Percentiles rank a stretch among this genome's conserved stretches.
Evolutionary conservation across 768 basidiomycete genomes (phyloP).

Genomic region (Agrocybe praecox): DNA sequence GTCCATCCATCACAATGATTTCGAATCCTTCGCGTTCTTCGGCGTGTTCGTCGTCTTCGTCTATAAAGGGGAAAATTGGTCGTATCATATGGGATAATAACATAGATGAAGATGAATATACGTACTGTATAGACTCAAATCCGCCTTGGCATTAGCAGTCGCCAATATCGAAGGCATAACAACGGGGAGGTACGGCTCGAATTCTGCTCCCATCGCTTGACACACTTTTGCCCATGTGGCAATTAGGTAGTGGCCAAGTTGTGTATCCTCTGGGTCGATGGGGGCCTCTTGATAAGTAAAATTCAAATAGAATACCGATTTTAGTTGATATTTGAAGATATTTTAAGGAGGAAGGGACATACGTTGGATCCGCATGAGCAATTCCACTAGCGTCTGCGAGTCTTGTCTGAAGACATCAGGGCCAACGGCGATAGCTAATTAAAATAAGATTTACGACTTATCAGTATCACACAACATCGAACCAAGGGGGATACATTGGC

Average conservation of each 20-base stretch:
- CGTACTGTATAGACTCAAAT: conserved; percentile 73
- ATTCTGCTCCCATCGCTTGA: conserved; percentile 82
- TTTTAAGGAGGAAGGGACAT: conserved; percentile 18
- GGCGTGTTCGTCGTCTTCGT: conserved; percentile 52
- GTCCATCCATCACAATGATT: conserved; percentile 76
- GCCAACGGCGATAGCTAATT: conserved; percentile 86
- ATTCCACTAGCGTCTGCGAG: conserved; percentile 67
- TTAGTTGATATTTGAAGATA: conserved; percentile 19
- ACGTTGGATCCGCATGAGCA: conserved; percentile 82
- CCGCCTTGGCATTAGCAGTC: conserved; percentile 79
- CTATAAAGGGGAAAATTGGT: conserved; percentile 22
- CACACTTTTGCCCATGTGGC: conserved; percentile 90
- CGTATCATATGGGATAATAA: background rate
- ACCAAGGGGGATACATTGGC: too few species aligned
- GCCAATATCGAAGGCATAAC: conserved; percentile 82
- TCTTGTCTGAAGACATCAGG: conserved; percentile 78
- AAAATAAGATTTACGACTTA: background rate
- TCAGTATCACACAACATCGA: background rate
- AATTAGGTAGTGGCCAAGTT: conserved; percentile 75
- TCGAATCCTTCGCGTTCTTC: conserved; percentile 79
- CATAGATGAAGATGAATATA: background rate
- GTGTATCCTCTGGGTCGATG: conserved; percentile 69
- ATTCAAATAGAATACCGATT: too few species aligned
- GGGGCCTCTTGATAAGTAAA: conserved; percentile 63
- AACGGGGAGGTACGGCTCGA: conserved; percentile 82